Evolutionary conservation across 768 basidiomycete species (phyloP).

Genomic region (Chalciporus piperatus): DNA sequence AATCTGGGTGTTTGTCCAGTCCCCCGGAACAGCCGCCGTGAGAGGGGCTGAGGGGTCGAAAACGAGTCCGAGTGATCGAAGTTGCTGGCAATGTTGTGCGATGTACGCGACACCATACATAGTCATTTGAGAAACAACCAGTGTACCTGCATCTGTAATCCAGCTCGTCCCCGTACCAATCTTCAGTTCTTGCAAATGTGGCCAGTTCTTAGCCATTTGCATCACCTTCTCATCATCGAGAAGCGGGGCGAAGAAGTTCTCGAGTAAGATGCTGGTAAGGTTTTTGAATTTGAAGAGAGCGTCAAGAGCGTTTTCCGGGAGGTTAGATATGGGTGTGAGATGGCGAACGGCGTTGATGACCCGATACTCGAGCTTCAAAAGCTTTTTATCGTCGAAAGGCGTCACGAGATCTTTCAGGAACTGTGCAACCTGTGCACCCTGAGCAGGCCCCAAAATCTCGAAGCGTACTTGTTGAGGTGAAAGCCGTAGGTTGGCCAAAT

Average conservation of each 20-base stretch:
- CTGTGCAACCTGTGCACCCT: neutral
- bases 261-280: neutral
- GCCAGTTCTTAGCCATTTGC: constrained; percentile 2
- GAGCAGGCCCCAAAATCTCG: neutral
- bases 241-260: neutral
- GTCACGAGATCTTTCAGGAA: constrained; percentile 1
- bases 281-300: constrained; percentile 4
- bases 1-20: neutral
- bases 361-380: neutral
- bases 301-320: neutral
- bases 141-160: neutral
- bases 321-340: neutral
- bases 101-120: constrained; percentile 1
- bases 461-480: neutral
- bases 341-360: neutral
- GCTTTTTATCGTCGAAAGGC: neutral
- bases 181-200: constrained; percentile 1
- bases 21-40: neutral
- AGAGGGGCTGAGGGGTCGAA: neutral
- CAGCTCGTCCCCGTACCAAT: constrained; percentile 1
- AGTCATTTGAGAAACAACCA: neutral
- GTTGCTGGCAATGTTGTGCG: neutral
- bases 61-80: constrained; percentile 2
- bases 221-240: neutral
- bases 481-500: constrained; percentile 1